These are phyloP conservation scores for Dipteronia sinensis DNA, from an alignment of 345 rosid genomes.

Conservation along the genomic window DNA sequence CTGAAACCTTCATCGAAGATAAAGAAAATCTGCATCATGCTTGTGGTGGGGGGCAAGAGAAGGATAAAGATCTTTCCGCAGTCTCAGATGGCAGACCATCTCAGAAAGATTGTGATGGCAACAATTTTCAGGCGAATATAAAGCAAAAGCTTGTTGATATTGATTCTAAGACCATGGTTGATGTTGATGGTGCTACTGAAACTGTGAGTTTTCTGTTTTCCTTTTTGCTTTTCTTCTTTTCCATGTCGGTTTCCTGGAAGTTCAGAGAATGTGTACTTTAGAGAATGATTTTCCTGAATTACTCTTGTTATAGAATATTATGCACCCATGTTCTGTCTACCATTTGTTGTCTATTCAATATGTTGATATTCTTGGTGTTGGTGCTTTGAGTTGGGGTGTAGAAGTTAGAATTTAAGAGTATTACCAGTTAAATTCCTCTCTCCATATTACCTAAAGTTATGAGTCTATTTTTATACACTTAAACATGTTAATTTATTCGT, in stretches of 20 bases:
- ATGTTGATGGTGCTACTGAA: constrained; percentile 25
- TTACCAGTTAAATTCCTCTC: neutral
- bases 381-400: constrained; percentile 3
- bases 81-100: constrained; percentile 24
- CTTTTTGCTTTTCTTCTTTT: neutral
- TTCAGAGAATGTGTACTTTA: neutral
- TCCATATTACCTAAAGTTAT: neutral
- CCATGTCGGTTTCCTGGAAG: neutral
- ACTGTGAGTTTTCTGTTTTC: constrained; percentile 40
- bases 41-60: constrained; percentile 34
- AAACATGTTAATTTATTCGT: neutral
- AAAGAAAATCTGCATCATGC: constrained; percentile 52
- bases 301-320: neutral
- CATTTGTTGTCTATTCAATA: neutral
- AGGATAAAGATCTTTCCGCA: constrained; percentile 24
- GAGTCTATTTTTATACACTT: neutral
- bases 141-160: constrained; percentile 32
- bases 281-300: neutral
- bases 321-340: neutral
- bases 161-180: constrained; percentile 37
- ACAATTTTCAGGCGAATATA: constrained; percentile 30
- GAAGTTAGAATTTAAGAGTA: neutral
- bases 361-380: constrained; percentile 5
- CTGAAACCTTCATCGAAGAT: constrained; percentile 39
- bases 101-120: constrained; percentile 30